phyloP scores from a whole-genome alignment of 2,329 filamentous ascomycete species.

The Juglanconis juglandina region DNA sequence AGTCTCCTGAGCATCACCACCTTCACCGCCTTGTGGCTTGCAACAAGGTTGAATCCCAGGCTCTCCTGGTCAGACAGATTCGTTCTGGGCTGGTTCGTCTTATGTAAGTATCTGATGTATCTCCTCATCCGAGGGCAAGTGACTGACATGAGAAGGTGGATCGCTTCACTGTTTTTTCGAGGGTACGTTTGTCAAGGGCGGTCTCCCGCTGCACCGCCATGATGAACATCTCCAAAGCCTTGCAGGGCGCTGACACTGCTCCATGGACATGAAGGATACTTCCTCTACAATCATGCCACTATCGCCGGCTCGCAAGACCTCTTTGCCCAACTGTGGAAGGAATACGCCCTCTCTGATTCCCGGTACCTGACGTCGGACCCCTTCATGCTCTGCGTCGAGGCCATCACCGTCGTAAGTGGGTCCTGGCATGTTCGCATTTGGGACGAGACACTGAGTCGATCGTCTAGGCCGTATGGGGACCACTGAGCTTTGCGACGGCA shows the following conservation, averaged over 20 bases:
- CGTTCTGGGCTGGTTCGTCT: constrained; percentile 50
- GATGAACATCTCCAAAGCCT: too few relatives aligned
- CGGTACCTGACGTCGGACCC: constrained; percentile 78
- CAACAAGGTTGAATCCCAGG: constrained; percentile 27
- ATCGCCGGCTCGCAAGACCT: constrained; percentile 68
- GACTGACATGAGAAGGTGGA: constrained; percentile 44
- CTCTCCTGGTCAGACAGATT: constrained; percentile 39
- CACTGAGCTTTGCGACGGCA: constrained; percentile 51
- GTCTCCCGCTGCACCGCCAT: too few relatives aligned
- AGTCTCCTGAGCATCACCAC: constrained; percentile 35
- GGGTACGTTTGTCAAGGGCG: constrained; percentile 39
- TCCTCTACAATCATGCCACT: constrained; percentile 63
- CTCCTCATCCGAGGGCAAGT: background rate
- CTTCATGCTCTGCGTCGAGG: constrained; percentile 85
- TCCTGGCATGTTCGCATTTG: background rate
- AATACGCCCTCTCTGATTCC: constrained; percentile 84
- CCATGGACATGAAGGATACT: constrained; percentile 60
- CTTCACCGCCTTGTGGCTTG: constrained; percentile 29
- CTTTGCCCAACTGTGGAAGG: constrained; percentile 87
- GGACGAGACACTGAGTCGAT: background rate
- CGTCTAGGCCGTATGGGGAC: constrained; percentile 53
- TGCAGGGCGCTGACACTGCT: background rate
- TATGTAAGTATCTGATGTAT: constrained; percentile 41
- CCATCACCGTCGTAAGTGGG: constrained; percentile 66
- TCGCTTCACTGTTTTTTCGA: constrained; percentile 80